Evolutionary conservation across 2,329 filamentous ascomycete species (phyloP).

Genomic region (Orbilia ellipsospora): DNA sequence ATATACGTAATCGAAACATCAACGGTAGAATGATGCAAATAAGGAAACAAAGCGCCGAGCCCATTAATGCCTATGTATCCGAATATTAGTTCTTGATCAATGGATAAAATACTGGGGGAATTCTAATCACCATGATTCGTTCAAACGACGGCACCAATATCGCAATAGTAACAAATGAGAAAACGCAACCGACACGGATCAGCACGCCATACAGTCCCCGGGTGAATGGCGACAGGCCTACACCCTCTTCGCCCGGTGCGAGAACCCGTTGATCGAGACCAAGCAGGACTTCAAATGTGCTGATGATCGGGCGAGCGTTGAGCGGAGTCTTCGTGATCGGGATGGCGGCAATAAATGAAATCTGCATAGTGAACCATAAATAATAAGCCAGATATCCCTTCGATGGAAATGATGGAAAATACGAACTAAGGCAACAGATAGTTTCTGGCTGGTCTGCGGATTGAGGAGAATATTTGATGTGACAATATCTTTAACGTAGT

Average conservation of each 20-base stretch:
- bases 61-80: constrained; percentile 72
- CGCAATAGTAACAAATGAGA: constrained; percentile 80
- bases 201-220: constrained; percentile 51
- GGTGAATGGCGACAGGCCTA: constrained; percentile 58
- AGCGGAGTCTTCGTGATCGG: constrained; percentile 95
- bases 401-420: constrained; percentile 64
- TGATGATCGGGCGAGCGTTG: constrained; percentile 86
- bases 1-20: constrained; percentile 89
- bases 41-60: constrained; percentile 88
- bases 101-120: background rate
- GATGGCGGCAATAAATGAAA: constrained; percentile 88
- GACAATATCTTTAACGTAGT: constrained; percentile 73
- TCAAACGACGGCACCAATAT: constrained; percentile 82
- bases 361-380: constrained; percentile 61
- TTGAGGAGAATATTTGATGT: constrained; percentile 82
- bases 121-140: constrained; percentile 76
- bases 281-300: constrained; percentile 81
- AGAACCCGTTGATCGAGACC: constrained; percentile 73
- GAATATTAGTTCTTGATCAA: background rate
- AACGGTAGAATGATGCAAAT: constrained; percentile 93
- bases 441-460: constrained; percentile 64
- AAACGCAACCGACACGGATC: constrained; percentile 69
- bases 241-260: constrained; percentile 57
- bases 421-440: constrained; percentile 78
- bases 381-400: background rate